Base-by-base conservation (phyloP, 2,329 filamentous ascomycete species). In the Aspergillus costaricaensis region DNA sequence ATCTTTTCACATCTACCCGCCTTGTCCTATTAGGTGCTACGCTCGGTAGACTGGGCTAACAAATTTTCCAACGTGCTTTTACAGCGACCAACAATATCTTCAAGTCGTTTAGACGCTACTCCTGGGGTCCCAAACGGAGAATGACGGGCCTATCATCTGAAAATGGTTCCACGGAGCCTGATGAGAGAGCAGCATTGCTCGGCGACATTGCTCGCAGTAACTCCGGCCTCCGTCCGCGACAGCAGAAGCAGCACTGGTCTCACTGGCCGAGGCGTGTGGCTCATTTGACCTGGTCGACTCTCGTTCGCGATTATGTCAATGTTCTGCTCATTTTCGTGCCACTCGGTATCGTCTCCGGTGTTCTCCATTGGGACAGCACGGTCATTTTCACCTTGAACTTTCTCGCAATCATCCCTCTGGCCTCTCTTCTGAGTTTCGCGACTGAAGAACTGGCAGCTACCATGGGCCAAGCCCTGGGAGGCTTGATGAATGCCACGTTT, bases 401-500 rank as follows among this genome's bases (percentile, higher is more conserved):
- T 74, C 78, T 88, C 61, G 86, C 86, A 54, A 88, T 88, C 67
- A 81, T 88, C 47, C 86, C 86, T 5, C 77, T 88, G 56, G 86
- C 86, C 5, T 83, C 85, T 1, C 76, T 88, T 66, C 72, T 88
- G 70, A 86, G 85, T 68, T 88, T 88, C 75, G 86, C 85, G 60
- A 88, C 86, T 2, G 86, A 88, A 75, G 85, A 88, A 72, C 72
- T 88, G 62, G 81, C 84, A 4, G 84, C 81, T 5, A 85, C 85
- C 55, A 77, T 88, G 63, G 86, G 86, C 5, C 84, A 88, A 71
- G 86, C 86, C 0, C 70, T 88, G 14, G 86, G 86, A 59, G 86
- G 86, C 14, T 68, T 88, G 71, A 81, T 88, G 80, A 88, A 88
- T 76, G 86, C 86, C 27, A 88, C 86, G 0, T 88, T 88, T 74